A percentile compares a stretch with the other conserved stretches of the same genome.
Evolutionary conservation across 805 yeast genomes (phyloP).

Genomic region (Pichia scutulata): DNA sequence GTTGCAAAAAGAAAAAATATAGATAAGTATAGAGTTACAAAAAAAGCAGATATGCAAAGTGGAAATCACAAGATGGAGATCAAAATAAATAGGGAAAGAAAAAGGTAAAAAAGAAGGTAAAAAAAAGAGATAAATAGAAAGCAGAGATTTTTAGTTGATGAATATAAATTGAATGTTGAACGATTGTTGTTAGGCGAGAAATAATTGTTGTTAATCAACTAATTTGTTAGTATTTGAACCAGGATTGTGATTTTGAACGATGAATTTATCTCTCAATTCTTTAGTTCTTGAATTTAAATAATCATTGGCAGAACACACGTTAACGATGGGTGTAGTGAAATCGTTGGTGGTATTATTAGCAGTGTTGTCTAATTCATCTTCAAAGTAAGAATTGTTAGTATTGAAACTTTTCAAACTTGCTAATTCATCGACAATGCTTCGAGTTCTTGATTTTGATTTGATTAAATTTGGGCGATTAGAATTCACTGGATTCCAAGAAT

Average conservation of each 20-base stretch:
- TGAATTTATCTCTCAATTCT: conserved; percentile 14
- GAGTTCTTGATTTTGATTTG: conserved; percentile 1
- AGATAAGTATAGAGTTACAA: too few species aligned
- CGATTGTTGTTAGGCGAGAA: too few species aligned
- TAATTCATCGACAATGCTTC: conserved; percentile 12
- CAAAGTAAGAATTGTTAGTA: conserved; percentile 17
- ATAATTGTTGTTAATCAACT: too few species aligned
- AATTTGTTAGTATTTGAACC: too few species aligned
- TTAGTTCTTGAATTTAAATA: conserved; percentile 17
- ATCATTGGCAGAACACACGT: conserved; percentile 23
- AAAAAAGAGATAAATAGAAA: too few species aligned
- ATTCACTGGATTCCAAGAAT: conserved; percentile 10
- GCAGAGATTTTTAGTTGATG: too few species aligned
- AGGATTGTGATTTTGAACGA: not conserved
- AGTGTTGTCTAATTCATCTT: conserved; percentile 15
- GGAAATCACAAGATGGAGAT: too few species aligned
- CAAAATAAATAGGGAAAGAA: not conserved
- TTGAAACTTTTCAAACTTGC: conserved; percentile 12
- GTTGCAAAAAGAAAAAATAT: too few species aligned
- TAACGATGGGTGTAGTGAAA: conserved; percentile 13
- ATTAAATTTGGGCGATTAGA: not conserved
- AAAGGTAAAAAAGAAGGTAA: too few species aligned
- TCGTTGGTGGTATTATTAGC: not conserved
- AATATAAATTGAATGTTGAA: too few species aligned
- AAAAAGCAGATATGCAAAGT: too few species aligned